phyloP scores from a whole-genome alignment of 2,329 filamentous ascomycete genomes.

The Ophiostoma perfectum region DNA sequence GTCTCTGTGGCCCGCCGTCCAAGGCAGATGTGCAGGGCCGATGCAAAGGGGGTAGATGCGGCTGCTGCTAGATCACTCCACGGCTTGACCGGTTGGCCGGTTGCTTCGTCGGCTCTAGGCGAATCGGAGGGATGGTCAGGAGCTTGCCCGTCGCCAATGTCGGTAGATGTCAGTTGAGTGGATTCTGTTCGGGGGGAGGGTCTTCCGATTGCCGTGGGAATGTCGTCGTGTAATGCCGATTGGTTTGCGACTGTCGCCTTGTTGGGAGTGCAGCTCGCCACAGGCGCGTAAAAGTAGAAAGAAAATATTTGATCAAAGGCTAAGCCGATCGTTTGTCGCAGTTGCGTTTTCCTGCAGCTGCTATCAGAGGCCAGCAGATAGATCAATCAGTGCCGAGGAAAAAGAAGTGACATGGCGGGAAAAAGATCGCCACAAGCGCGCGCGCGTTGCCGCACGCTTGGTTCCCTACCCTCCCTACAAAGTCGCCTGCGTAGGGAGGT shows the following conservation, averaged over 20 bases:
- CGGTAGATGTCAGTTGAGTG: background rate
- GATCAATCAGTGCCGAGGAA: background rate
- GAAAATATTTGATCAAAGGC: background rate
- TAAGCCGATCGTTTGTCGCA: background rate
- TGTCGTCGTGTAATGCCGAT: background rate
- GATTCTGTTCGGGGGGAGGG: background rate
- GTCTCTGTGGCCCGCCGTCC: no score
- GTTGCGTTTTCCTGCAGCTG: background rate
- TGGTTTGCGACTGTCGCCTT: background rate
- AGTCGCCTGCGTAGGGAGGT: slow-evolving; percentile 3
- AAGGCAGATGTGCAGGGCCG: no score
- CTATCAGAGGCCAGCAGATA: background rate
- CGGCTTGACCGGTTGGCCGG: background rate
- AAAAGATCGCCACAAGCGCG: slow-evolving; percentile 14
- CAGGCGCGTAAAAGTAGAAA: background rate
- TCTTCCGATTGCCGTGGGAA: background rate
- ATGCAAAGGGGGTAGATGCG: no score
- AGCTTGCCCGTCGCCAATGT: background rate
- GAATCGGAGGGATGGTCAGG: background rate
- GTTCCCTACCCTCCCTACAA: background rate
- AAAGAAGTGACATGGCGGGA: background rate
- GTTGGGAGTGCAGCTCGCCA: background rate
- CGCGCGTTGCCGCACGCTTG: background rate
- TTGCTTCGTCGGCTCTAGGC: background rate
- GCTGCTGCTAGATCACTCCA: background rate